These are phyloP conservation scores for Ophiostoma fasciatum DNA, from an alignment of 2,329 filamentous ascomycete genomes.

Conservation along the genomic window DNA sequence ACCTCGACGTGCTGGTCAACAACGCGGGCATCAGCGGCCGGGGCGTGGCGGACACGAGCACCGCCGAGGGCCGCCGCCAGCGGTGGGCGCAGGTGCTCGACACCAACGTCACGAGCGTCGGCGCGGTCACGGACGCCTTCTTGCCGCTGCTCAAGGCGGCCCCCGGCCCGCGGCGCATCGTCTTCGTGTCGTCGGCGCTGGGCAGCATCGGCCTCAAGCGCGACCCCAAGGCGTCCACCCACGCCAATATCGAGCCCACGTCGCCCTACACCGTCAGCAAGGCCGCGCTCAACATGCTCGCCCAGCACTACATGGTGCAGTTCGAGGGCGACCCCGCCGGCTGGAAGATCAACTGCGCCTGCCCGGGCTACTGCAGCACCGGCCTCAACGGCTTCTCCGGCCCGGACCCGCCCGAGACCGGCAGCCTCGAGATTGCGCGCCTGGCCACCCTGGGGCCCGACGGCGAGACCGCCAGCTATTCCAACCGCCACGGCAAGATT, in stretches of 20 bases:
- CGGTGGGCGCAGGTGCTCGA: conserved; percentile 1
- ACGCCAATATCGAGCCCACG: conserved; percentile 7
- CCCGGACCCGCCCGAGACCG: conserved; percentile 13
- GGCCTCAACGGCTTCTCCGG: conserved; percentile 13
- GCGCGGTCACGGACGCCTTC: conserved; percentile 17
- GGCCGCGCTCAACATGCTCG: conserved; percentile 17
- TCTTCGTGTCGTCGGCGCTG: conserved; percentile 14
- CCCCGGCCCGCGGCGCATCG: conserved; percentile 11
- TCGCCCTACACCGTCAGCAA: conserved; percentile 17
- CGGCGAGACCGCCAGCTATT: conserved; percentile 18
- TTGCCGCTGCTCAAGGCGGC: conserved; percentile 18
- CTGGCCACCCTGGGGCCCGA: conserved; percentile 17
- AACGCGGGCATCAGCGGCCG: conserved; percentile 15
- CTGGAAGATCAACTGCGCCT: conserved; percentile 21
- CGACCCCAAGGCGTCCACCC: conserved; percentile 6
- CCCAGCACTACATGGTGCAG: conserved; percentile 16
- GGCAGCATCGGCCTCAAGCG: conserved; percentile 12
- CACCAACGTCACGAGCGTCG: conserved; percentile 16
- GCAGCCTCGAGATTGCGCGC: conserved; percentile 17
- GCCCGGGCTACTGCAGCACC: conserved; percentile 23
- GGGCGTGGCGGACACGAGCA: too few species aligned
- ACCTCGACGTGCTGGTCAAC: conserved; percentile 20
- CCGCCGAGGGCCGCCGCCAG: background rate
- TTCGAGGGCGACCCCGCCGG: conserved; percentile 16
- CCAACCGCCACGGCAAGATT: conserved; percentile 13